Conservation (phyloP, 306 rosid species). For the Chamaecrista fasciculata region DNA sequence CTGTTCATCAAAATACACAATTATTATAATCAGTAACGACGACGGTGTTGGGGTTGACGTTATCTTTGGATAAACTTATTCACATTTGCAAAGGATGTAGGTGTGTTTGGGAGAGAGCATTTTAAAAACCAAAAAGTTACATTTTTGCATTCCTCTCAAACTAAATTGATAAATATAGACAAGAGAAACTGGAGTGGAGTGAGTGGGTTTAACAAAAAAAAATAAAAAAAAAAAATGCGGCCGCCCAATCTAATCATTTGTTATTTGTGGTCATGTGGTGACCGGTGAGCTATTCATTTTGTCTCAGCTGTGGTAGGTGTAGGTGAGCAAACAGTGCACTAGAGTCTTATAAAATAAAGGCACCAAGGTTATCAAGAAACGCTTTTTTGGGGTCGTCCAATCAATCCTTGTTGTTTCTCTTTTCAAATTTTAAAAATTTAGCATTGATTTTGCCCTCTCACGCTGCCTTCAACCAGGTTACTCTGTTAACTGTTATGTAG, state of each 20-base stretch:
- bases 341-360: too few relatives aligned
- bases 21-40: neutral
- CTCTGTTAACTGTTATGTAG: too few relatives aligned
- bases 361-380: too few relatives aligned
- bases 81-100: neutral
- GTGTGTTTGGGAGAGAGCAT: neutral
- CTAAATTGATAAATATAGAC: neutral
- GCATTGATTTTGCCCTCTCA: too few relatives aligned
- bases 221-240: neutral
- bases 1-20: neutral
- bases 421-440: too few relatives aligned
- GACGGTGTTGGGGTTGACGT: conserved; percentile 7
- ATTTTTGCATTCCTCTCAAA: neutral
- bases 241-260: conserved; percentile 1
- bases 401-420: too few relatives aligned
- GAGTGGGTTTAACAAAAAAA: conserved; percentile 17
- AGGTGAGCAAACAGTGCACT: too few relatives aligned
- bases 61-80: neutral
- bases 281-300: conserved; percentile 6
- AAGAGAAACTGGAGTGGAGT: neutral
- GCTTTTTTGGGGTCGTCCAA: too few relatives aligned
- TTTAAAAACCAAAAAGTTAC: neutral
- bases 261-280: conserved; percentile 7
- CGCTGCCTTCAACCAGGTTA: too few relatives aligned
- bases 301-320: conserved; percentile 20